phyloP scores from a whole-genome alignment of 2,329 filamentous ascomycete species.

The Pyricularia pennisetigena region DNA sequence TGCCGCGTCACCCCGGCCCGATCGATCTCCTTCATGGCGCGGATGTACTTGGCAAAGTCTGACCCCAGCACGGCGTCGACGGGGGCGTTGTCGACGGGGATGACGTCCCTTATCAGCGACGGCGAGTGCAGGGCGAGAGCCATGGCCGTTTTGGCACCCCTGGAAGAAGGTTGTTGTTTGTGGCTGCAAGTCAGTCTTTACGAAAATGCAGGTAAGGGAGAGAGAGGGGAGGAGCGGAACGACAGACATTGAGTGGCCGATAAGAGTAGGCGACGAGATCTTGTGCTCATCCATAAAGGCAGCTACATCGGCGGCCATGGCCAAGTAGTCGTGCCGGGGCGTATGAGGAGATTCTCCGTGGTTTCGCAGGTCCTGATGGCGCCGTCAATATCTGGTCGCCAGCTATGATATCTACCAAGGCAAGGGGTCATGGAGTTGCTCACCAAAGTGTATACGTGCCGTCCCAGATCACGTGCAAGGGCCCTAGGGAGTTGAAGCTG shows the following conservation, averaged over 20 bases:
- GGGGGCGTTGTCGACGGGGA: conserved; percentile 88
- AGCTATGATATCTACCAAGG: background rate
- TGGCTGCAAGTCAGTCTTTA: too few relatives aligned
- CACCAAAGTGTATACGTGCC: conserved; percentile 75
- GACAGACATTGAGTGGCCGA: conserved; percentile 84
- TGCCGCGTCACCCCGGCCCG: conserved; percentile 56
- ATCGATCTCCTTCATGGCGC: conserved; percentile 77
- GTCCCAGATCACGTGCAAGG: conserved; percentile 69
- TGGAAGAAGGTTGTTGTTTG: conserved; percentile 21
- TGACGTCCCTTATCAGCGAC: conserved; percentile 55
- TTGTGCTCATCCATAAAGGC: conserved; percentile 65
- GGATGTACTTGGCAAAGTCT: conserved; percentile 71
- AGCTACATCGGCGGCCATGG: conserved; percentile 76
- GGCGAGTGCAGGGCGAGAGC: conserved; percentile 66
- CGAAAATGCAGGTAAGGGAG: background rate
- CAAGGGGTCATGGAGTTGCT: conserved; percentile 18
- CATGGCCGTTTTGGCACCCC: conserved; percentile 92
- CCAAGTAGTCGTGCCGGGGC: conserved; percentile 64
- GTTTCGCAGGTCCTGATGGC: conserved; percentile 69
- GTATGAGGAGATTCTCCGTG: conserved; percentile 85
- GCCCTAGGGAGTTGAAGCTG: conserved; percentile 40
- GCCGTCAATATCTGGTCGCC: conserved; percentile 7
- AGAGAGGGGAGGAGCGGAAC: background rate
- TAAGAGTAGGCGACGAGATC: conserved; percentile 63
- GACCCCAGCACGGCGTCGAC: conserved; percentile 66